Percentiles rank a stretch among this genome's conserved stretches.
Evolutionary conservation across 1,284 basidiomycete genomes (phyloP).

Genomic region (Cutaneotrichosporon curvatum): DNA sequence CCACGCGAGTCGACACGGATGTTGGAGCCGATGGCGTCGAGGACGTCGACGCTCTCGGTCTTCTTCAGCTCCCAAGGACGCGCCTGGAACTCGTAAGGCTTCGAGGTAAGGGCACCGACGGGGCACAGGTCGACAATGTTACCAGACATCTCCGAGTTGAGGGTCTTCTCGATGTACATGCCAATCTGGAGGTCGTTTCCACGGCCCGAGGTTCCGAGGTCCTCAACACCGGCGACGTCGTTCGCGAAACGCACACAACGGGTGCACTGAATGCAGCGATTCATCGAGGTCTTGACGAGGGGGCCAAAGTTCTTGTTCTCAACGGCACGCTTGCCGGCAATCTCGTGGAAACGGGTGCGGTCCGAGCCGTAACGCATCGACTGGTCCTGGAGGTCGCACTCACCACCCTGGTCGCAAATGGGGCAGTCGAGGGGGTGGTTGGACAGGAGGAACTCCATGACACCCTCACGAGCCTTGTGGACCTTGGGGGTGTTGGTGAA

Average conservation of each 20-base stretch:
- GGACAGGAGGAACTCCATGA: slow-evolving; percentile 96
- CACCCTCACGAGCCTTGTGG: slow-evolving; percentile 85
- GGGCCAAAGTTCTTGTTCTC: slow-evolving; percentile 99
- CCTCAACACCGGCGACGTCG: slow-evolving; percentile 97
- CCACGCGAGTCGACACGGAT: slow-evolving; percentile 95
- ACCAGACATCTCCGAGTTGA: slow-evolving; percentile 95
- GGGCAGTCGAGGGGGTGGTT: slow-evolving; percentile 99
- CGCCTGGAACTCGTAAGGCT: slow-evolving; percentile 95
- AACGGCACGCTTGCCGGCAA: slow-evolving; percentile 92
- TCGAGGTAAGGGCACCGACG: slow-evolving; percentile 95
- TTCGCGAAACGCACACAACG: slow-evolving; percentile 98
- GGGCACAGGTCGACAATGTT: slow-evolving; percentile 94
- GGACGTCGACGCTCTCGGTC: slow-evolving; percentile 94
- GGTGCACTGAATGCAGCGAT: slow-evolving; percentile 98
- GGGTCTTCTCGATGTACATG: slow-evolving; percentile 94
- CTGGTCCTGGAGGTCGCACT: slow-evolving; percentile 99
- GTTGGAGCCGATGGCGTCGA: slow-evolving; percentile 97
- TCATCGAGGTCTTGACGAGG: slow-evolving; percentile 98
- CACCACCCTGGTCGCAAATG: slow-evolving; percentile 95
- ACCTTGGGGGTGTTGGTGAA: slow-evolving; percentile 93
- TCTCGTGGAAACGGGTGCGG: slow-evolving; percentile 95
- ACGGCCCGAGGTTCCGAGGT: slow-evolving; percentile 91
- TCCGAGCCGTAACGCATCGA: slow-evolving; percentile 99
- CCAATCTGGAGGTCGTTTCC: slow-evolving; percentile 99
- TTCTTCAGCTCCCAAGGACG: slow-evolving; percentile 98